Conservation (phyloP, 345 rosid species). For the Sisymbrium altissimum region DNA sequence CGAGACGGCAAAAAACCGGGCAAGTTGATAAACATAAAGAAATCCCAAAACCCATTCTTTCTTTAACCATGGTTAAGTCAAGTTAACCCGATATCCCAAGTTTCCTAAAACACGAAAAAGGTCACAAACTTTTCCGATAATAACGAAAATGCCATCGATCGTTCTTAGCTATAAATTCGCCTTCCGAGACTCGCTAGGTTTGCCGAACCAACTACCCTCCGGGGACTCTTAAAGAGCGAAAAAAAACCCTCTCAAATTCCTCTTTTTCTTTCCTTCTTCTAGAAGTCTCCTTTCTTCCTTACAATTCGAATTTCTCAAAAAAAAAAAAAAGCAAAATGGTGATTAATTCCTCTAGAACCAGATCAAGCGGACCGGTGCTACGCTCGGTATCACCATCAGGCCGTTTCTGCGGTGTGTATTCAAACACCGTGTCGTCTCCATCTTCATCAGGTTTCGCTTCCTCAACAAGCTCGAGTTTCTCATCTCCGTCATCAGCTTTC, state of each 20-base stretch:
- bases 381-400: conserved; percentile 55
- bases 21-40: conserved; percentile 21
- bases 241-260: neutral
- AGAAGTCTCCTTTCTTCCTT: neutral
- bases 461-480: conserved; percentile 55
- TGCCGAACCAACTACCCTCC: conserved; percentile 56
- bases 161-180: conserved; percentile 41
- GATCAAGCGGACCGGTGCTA: conserved; percentile 53
- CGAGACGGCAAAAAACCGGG: conserved; percentile 21
- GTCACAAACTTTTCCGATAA: neutral
- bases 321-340: neutral
- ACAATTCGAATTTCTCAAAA: neutral
- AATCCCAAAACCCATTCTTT: neutral
- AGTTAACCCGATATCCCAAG: neutral
- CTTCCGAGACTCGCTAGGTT: conserved; percentile 63
- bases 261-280: neutral
- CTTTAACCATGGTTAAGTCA: conserved; percentile 35
- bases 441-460: conserved; percentile 61
- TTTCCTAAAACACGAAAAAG: neutral
- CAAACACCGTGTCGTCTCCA: conserved; percentile 29
- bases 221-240: conserved; percentile 34
- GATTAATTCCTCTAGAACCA: neutral
- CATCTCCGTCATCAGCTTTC: conserved; percentile 41
- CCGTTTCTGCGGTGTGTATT: conserved; percentile 31
- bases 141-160: conserved; percentile 18